Conservation (phyloP, 2,329 filamentous ascomycete species). For the Elsinoe necatrix region DNA sequence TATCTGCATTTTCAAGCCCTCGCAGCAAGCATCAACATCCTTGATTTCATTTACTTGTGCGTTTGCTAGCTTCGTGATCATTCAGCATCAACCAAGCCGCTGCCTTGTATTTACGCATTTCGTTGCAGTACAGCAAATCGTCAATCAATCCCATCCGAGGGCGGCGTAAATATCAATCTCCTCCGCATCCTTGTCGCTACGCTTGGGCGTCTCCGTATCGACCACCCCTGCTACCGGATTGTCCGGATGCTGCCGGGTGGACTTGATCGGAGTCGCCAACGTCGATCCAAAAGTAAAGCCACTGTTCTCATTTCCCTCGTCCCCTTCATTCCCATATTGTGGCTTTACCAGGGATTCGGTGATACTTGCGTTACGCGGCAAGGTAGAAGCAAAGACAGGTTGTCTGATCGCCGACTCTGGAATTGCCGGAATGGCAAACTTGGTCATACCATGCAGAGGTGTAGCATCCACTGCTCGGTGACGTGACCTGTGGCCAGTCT, state of each 20-base stretch:
- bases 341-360: slow-evolving; percentile 16
- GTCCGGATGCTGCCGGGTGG: not conserved
- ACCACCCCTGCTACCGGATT: slow-evolving; percentile 18
- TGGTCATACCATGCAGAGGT: slow-evolving; percentile 33
- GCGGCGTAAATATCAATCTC: slow-evolving; percentile 33
- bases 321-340: not conserved
- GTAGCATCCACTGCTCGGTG: slow-evolving; percentile 32
- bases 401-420: slow-evolving; percentile 15
- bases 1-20: not conserved
- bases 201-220: slow-evolving; percentile 23
- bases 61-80: not conserved
- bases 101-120: slow-evolving; percentile 29
- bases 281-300: slow-evolving; percentile 7
- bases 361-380: not conserved
- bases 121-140: slow-evolving; percentile 22
- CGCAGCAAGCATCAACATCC: not conserved
- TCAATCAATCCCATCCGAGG: slow-evolving; percentile 39
- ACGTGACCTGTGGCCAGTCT: slow-evolving; percentile 23
- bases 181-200: not conserved
- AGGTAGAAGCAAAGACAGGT: slow-evolving; percentile 1
- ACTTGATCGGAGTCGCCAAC: slow-evolving; percentile 16
- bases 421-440: slow-evolving; percentile 24
- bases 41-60: not conserved
- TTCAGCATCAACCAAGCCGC: not conserved
- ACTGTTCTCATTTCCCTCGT: not conserved